Conservation (phyloP, 2,329 filamentous ascomycete species). For the Lachnellula occidentalis region DNA sequence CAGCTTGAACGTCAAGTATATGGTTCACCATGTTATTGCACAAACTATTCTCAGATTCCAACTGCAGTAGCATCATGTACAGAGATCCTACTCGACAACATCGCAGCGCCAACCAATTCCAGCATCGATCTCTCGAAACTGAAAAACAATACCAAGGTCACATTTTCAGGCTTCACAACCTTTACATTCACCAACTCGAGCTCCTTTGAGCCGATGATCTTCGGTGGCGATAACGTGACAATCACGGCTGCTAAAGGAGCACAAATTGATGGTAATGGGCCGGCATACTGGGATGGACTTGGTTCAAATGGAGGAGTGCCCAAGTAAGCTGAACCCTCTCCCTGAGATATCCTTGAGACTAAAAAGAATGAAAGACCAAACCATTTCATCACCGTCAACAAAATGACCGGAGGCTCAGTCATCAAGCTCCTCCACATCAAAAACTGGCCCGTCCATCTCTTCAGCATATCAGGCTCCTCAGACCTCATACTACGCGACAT, state of each 20-base stretch:
- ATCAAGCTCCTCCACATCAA: constrained; percentile 46
- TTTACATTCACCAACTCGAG: constrained; percentile 26
- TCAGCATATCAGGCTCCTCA: constrained; percentile 38
- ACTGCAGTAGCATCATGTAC: constrained; percentile 47
- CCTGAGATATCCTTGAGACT: background rate
- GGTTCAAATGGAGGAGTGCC: constrained; percentile 49
- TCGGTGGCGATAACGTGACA: constrained; percentile 52
- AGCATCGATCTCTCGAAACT: constrained; percentile 53
- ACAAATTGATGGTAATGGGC: constrained; percentile 52
- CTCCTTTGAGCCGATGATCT: constrained; percentile 31
- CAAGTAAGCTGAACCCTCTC: constrained; percentile 16
- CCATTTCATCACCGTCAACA: constrained; percentile 45
- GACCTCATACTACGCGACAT: constrained; percentile 43
- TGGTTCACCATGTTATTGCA: constrained; percentile 43
- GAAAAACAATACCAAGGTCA: constrained; percentile 46
- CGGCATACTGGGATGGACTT: constrained; percentile 56
- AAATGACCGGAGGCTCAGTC: constrained; percentile 44
- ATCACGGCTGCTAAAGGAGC: constrained; percentile 47
- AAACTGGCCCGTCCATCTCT: constrained; percentile 50
- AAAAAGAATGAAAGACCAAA: constrained; percentile 51
- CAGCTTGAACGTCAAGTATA: constrained; percentile 2
- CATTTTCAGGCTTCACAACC: constrained; percentile 56
- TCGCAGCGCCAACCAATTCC: constrained; percentile 50
- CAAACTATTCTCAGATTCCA: constrained; percentile 42
- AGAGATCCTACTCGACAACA: constrained; percentile 47